Percentiles rank a stretch among this genome's conserved stretches.
Conservation (phyloP, 495 filamentous ascomycete genomes). For the Acidiella bohemica region DNA sequence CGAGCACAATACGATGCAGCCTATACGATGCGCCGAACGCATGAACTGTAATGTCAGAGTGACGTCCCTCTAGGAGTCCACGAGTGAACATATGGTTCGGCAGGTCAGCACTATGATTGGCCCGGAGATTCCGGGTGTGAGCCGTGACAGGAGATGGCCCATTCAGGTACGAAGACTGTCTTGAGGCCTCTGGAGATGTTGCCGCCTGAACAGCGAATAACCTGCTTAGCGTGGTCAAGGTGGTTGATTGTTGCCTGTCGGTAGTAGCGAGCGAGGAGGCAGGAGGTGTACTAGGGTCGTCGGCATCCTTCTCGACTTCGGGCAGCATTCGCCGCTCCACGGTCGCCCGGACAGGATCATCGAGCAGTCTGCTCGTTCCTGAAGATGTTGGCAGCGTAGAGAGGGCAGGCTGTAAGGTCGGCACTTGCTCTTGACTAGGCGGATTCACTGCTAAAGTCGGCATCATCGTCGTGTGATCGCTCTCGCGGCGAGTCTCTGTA, state of each 20-base stretch:
- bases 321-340: constrained; percentile 13
- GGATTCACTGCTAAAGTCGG: neutral
- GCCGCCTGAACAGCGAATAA: constrained; percentile 26
- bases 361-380: neutral
- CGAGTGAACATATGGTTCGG: constrained; percentile 44
- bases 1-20: constrained; percentile 43
- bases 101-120: constrained; percentile 34
- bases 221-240: constrained; percentile 25
- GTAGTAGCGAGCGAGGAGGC: neutral
- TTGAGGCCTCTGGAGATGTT: constrained; percentile 18
- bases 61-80: constrained; percentile 42
- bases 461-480: neutral
- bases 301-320: constrained; percentile 31
- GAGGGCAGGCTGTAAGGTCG: neutral
- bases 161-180: constrained; percentile 24
- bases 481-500: too few species aligned
- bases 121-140: constrained; percentile 15
- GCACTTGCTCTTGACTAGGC: constrained; percentile 8
- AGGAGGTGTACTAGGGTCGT: constrained; percentile 29
- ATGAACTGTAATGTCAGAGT: constrained; percentile 42
- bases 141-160: constrained; percentile 11
- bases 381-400: constrained; percentile 3
- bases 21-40: constrained; percentile 42
- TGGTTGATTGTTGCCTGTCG: constrained; percentile 21
- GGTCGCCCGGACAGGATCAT: constrained; percentile 2